phyloP scores from a whole-genome alignment of 441 rosid genomes.

The Erodium texanum region DNA sequence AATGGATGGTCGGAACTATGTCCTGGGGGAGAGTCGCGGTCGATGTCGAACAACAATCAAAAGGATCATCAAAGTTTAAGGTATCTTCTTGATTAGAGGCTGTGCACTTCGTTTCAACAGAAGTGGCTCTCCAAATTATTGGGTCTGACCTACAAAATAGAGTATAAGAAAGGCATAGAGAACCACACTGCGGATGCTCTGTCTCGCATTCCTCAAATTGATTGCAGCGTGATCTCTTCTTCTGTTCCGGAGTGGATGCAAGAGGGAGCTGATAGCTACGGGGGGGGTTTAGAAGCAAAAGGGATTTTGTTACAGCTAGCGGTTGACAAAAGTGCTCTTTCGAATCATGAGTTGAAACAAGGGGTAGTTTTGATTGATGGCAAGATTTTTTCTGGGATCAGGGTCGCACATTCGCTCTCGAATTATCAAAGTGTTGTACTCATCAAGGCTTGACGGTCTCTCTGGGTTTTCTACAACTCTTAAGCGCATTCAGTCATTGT shows the following conservation, averaged over 20 bases:
- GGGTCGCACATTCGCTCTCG: too few species aligned
- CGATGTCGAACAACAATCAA: too few species aligned
- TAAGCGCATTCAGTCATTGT: not conserved
- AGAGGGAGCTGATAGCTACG: not conserved
- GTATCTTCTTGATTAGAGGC: not conserved
- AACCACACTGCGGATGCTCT: not conserved
- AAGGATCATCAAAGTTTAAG: not conserved
- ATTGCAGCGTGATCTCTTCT: not conserved
- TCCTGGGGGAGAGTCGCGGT: too few species aligned
- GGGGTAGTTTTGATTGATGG: too few species aligned
- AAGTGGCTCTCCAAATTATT: not conserved
- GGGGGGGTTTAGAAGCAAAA: not conserved
- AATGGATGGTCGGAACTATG: too few species aligned
- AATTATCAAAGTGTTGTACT: too few species aligned
- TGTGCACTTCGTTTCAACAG: not conserved
- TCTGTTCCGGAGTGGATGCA: not conserved
- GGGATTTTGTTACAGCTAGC: too few species aligned
- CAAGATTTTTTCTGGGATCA: too few species aligned
- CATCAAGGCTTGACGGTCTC: too few species aligned
- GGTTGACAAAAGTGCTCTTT: too few species aligned
- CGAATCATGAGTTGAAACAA: too few species aligned
- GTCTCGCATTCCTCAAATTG: not conserved
- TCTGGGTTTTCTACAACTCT: too few species aligned
- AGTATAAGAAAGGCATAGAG: not conserved
- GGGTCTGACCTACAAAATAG: not conserved